phyloP scores from a whole-genome alignment of 139 green algal species.

The Chlorella sp. region DNA sequence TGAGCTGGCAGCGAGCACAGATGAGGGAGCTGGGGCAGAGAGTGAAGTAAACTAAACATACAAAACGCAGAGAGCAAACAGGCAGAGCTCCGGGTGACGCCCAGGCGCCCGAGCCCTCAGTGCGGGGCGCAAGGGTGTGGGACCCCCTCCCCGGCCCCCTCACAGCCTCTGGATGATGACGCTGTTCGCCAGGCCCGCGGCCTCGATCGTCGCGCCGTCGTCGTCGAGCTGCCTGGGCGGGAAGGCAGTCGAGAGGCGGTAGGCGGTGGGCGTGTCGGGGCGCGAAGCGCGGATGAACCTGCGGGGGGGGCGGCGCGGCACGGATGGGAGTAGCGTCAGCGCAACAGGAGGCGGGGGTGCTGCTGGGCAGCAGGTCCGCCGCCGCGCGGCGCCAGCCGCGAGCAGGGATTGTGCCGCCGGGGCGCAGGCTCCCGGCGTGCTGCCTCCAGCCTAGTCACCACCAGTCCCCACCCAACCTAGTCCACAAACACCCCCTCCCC shows the following conservation, averaged over 20 bases:
- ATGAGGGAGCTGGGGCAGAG: too few relatives aligned
- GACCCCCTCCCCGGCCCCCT: background rate
- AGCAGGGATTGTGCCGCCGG: too few relatives aligned
- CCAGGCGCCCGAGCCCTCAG: too few relatives aligned
- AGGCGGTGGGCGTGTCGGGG: slow-evolving; percentile 56
- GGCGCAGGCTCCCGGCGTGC: too few relatives aligned
- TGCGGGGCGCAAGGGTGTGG: background rate
- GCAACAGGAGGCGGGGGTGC: too few relatives aligned
- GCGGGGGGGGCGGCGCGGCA: background rate
- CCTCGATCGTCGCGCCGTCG: slow-evolving; percentile 72
- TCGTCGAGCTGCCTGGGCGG: slow-evolving; percentile 65
- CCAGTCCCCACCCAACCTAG: background rate
- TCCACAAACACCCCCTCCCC: background rate
- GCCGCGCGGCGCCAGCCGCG: too few relatives aligned
- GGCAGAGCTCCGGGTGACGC: too few relatives aligned
- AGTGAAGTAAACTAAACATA: too few relatives aligned
- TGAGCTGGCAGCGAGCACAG: too few relatives aligned
- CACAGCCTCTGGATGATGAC: slow-evolving; percentile 81
- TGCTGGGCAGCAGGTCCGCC: too few relatives aligned
- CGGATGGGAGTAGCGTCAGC: background rate
- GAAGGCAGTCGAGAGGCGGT: slow-evolving; percentile 74
- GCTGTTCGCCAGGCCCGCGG: slow-evolving; percentile 76
- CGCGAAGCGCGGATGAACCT: slow-evolving; percentile 74
- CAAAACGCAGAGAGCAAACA: too few relatives aligned
- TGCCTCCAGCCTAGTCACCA: background rate